Percentiles rank a stretch among this genome's conserved stretches.
phyloP scores from a whole-genome alignment of 495 filamentous ascomycete genomes.

The Trichoderma asperelloides region DNA sequence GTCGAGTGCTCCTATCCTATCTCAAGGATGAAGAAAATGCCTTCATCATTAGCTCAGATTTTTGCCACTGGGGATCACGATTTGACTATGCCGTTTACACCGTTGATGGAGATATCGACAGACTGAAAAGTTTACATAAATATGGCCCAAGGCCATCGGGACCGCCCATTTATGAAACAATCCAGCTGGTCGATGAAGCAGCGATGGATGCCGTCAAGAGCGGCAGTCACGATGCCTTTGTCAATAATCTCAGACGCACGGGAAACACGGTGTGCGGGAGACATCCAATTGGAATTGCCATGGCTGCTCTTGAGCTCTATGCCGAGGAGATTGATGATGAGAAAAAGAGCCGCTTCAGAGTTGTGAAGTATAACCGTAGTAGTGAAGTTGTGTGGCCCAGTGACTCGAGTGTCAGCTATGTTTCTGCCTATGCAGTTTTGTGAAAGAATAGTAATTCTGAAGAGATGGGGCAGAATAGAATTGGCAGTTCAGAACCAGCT shows the following conservation, averaged over 20 bases:
- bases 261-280: constrained; percentile 91
- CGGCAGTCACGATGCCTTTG: constrained; percentile 60
- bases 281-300: constrained; percentile 90
- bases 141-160: constrained; percentile 24
- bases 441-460: constrained; percentile 15
- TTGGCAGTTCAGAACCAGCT: not conserved
- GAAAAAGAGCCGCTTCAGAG: constrained; percentile 58
- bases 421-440: constrained; percentile 65
- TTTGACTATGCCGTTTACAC: constrained; percentile 84
- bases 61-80: constrained; percentile 89
- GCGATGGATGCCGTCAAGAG: constrained; percentile 77
- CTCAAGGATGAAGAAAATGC: constrained; percentile 65
- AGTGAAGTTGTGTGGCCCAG: constrained; percentile 55
- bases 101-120: constrained; percentile 33
- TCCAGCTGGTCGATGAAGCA: constrained; percentile 66
- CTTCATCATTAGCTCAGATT: constrained; percentile 88
- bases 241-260: constrained; percentile 58
- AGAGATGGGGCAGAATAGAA: not conserved
- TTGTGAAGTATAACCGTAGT: constrained; percentile 88
- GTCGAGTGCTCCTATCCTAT: constrained; percentile 66
- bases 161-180: constrained; percentile 75
- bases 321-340: constrained; percentile 25
- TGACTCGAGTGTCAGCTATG: constrained; percentile 95
- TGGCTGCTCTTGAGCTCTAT: constrained; percentile 72
- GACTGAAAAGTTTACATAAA: constrained; percentile 10